A percentile compares a stretch with the other conserved stretches of the same genome.
Evolutionary conservation across 2,329 filamentous ascomycete genomes (phyloP).

Genomic region (Davidsoniella neocaledoniae): DNA sequence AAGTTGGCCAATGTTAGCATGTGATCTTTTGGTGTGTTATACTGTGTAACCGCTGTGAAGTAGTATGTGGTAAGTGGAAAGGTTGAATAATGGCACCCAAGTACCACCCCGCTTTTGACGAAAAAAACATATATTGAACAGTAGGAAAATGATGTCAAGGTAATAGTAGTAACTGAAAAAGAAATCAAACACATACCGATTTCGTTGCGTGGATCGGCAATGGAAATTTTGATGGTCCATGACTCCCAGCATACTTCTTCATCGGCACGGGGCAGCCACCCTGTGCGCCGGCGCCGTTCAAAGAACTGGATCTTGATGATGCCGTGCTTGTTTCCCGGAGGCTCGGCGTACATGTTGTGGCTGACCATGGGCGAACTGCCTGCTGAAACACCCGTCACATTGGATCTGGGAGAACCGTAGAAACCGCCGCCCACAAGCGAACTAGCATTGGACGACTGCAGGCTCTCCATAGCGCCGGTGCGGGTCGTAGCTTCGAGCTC

Average conservation of each 20-base stretch:
- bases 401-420: slow-evolving; percentile 8
- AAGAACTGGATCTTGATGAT: slow-evolving; percentile 84
- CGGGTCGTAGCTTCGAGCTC: slow-evolving; percentile 7
- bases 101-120: too few relatives aligned
- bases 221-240: slow-evolving; percentile 88
- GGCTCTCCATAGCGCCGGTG: slow-evolving; percentile 13
- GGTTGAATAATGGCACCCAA: too few relatives aligned
- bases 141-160: neutral
- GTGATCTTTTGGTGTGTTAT: neutral
- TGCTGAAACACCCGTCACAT: neutral
- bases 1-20: neutral
- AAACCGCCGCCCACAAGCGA: too few relatives aligned
- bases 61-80: neutral
- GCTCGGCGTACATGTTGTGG: slow-evolving; percentile 7
- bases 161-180: neutral
- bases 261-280: slow-evolving; percentile 63
- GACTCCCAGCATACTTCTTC: slow-evolving; percentile 95
- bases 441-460: slow-evolving; percentile 13
- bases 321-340: slow-evolving; percentile 45
- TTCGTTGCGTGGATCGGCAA: slow-evolving; percentile 77
- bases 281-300: slow-evolving; percentile 74
- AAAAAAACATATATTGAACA: neutral
- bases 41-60: neutral
- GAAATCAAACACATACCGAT: slow-evolving; percentile 42
- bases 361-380: slow-evolving; percentile 7